These are phyloP conservation scores for Xylariales sp. DNA, from an alignment of 2,329 filamentous ascomycete genomes.

Conservation along the genomic window DNA sequence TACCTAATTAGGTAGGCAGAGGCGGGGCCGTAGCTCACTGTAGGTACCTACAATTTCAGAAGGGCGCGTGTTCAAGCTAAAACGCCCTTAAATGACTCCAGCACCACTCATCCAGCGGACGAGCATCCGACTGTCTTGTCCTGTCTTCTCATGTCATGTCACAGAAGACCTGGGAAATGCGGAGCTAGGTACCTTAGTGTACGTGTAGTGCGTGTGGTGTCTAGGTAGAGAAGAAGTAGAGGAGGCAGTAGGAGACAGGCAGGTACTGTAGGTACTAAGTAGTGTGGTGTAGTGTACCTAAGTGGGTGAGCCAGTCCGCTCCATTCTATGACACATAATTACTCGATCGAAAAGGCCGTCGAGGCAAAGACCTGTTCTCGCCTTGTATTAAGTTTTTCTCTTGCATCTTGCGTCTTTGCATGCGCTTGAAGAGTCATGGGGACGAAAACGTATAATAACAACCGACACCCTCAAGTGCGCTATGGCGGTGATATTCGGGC, in stretches of 20 bases:
- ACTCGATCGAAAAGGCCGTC: conserved; percentile 49
- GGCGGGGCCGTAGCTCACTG: conserved; percentile 4
- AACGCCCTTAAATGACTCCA: not conserved
- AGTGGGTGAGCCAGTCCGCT: conserved; percentile 26
- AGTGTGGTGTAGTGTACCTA: too few species aligned
- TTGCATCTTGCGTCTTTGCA: conserved; percentile 9
- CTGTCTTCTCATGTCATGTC: too few species aligned
- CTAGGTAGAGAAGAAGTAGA: too few species aligned
- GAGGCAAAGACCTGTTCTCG: conserved; percentile 15
- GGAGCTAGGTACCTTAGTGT: too few species aligned
- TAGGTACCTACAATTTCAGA: conserved; percentile 23
- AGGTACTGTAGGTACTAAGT: too few species aligned
- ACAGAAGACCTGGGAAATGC: too few species aligned
- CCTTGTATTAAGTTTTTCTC: conserved; percentile 28
- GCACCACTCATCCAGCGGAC: too few species aligned
- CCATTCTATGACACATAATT: conserved; percentile 53
- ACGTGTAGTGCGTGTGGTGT: too few species aligned
- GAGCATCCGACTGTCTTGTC: too few species aligned
- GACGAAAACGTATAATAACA: conserved; percentile 36
- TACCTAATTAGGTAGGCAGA: too few species aligned
- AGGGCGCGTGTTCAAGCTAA: conserved; percentile 10
- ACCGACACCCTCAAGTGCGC: conserved; percentile 15
- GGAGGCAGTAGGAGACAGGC: too few species aligned
- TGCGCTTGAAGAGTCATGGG: conserved; percentile 29
- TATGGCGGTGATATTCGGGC: not conserved